Conservation (phyloP, 257 asterid species). For the Nicotiana paniculata region DNA sequence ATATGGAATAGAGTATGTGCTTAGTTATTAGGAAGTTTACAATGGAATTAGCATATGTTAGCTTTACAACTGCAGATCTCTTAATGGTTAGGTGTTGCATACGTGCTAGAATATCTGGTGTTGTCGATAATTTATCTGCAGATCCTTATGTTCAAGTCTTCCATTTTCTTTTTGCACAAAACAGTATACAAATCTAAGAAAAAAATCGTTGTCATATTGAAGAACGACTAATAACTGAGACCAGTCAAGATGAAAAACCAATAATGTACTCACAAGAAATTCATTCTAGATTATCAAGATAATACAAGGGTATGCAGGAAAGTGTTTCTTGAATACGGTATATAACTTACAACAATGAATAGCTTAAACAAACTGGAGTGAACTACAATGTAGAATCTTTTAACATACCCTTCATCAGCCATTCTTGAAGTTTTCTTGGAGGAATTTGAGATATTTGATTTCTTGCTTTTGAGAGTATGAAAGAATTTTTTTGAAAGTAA, state of each 20-base stretch:
- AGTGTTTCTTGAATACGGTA: conserved; percentile 3
- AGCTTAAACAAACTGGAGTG: too few species aligned
- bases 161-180: neutral
- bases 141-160: neutral
- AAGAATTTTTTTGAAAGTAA: too few species aligned
- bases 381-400: too few species aligned
- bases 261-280: neutral
- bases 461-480: too few species aligned
- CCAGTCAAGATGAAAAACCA: neutral
- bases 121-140: too few species aligned
- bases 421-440: too few species aligned
- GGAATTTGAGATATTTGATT: too few species aligned
- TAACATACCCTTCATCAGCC: too few species aligned
- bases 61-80: neutral
- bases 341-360: conserved; percentile 1
- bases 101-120: neutral
- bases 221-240: neutral
- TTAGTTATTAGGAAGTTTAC: neutral
- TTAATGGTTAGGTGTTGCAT: neutral
- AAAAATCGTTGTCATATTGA: neutral
- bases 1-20: neutral
- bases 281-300: conserved; percentile 7
- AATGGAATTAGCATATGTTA: neutral
- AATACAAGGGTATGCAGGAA: conserved; percentile 9
- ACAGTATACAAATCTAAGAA: neutral